Evolutionary conservation across 495 filamentous ascomycete species (phyloP).

Genomic region (Amphirosellinia nigrospora): DNA sequence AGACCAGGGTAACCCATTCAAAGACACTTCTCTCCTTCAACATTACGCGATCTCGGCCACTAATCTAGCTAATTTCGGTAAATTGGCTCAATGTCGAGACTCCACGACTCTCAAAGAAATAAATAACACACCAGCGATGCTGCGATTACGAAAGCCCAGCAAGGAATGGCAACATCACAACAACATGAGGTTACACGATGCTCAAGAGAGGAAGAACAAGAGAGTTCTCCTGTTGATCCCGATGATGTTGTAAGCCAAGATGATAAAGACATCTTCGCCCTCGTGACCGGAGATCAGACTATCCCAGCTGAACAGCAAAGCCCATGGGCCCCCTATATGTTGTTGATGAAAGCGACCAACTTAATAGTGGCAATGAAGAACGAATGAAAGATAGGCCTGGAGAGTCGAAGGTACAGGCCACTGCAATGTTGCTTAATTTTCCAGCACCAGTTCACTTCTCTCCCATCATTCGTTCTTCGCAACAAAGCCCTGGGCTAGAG

Average conservation of each 20-base stretch:
- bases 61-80: slow-evolving; percentile 1
- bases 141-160: not conserved
- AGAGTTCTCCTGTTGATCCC: not conserved
- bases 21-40: slow-evolving; percentile 9
- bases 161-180: not conserved
- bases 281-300: not conserved
- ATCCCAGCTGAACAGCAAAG: slow-evolving; percentile 14
- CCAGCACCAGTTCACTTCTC: not conserved
- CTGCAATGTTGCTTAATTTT: not conserved
- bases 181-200: not conserved
- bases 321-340: not conserved
- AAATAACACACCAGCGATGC: not conserved
- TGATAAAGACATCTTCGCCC: not conserved
- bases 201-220: not conserved
- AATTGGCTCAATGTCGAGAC: not conserved
- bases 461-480: slow-evolving; percentile 29
- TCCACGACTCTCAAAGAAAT: not conserved
- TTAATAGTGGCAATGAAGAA: not conserved
- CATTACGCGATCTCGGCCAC: slow-evolving; percentile 16
- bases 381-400: not conserved
- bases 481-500: slow-evolving; percentile 37
- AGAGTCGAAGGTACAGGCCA: not conserved
- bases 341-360: not conserved
- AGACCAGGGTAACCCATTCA: not conserved
- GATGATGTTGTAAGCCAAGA: not conserved